These are phyloP conservation scores for Epithele typhae DNA, from an alignment of 768 basidiomycete genomes.

Conservation along the genomic window DNA sequence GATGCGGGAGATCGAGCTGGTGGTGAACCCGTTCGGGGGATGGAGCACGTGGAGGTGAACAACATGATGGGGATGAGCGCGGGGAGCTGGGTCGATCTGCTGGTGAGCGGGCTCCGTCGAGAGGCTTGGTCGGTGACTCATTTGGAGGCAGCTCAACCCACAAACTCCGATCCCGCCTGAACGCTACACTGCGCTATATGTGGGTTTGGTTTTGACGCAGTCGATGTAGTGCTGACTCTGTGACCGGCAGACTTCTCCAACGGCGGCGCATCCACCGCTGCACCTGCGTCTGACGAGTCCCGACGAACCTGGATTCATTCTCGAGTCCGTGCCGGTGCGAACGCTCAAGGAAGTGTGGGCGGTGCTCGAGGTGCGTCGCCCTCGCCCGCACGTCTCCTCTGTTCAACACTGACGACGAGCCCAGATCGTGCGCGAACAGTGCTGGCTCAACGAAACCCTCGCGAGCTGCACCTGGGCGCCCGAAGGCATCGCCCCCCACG, in stretches of 20 bases:
- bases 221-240: background rate
- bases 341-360: constrained; percentile 73
- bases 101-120: constrained; percentile 39
- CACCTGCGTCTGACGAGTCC: constrained; percentile 62
- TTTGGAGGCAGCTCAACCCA: constrained; percentile 46
- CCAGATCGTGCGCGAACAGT: constrained; percentile 76
- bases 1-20: constrained; percentile 67
- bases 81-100: constrained; percentile 62
- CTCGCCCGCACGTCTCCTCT: background rate
- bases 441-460: constrained; percentile 78
- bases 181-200: constrained; percentile 65
- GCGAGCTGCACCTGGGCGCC: constrained; percentile 56
- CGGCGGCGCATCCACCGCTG: constrained; percentile 63
- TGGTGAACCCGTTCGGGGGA: constrained; percentile 52
- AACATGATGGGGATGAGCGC: constrained; percentile 43
- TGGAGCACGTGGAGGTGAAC: constrained; percentile 38
- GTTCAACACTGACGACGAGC: background rate
- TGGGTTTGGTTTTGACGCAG: constrained; percentile 38
- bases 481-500: constrained; percentile 38
- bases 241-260: constrained; percentile 57
- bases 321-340: constrained; percentile 68
- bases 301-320: constrained; percentile 70
- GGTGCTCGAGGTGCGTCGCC: constrained; percentile 56
- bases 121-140: no score
- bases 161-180: constrained; percentile 44